Conservation (phyloP, 257 asterid species). For the Solanum etuberosum region DNA sequence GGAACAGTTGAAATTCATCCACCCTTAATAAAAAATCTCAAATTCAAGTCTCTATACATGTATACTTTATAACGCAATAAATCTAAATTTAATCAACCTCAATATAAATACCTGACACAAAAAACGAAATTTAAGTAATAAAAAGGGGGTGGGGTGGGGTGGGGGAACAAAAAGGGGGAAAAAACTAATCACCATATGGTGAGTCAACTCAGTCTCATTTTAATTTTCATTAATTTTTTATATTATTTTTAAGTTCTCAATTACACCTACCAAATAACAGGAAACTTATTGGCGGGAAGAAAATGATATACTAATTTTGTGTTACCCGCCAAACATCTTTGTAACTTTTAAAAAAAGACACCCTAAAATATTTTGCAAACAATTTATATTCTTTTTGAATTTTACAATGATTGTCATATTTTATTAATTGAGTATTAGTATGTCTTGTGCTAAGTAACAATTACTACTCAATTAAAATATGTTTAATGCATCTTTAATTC, state of each 20-base stretch:
- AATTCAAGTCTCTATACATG: background rate
- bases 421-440: background rate
- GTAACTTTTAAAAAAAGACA: background rate
- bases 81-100: background rate
- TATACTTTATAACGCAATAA: fast-evolving
- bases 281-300: background rate
- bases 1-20: fast-evolving
- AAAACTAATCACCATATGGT: background rate
- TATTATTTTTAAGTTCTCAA: background rate
- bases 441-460: background rate
- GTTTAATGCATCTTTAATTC: background rate
- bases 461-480: background rate
- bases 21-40: background rate
- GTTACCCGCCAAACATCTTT: background rate
- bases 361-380: background rate
- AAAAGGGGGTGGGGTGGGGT: too few relatives aligned
- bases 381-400: background rate
- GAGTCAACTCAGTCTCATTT: background rate
- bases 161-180: background rate
- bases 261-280: background rate
- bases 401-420: background rate
- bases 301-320: background rate
- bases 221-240: background rate
- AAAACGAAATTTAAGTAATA: background rate
- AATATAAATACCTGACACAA: background rate